phyloP scores from a whole-genome alignment of 345 rosid species.

The Dovyalis caffra region DNA sequence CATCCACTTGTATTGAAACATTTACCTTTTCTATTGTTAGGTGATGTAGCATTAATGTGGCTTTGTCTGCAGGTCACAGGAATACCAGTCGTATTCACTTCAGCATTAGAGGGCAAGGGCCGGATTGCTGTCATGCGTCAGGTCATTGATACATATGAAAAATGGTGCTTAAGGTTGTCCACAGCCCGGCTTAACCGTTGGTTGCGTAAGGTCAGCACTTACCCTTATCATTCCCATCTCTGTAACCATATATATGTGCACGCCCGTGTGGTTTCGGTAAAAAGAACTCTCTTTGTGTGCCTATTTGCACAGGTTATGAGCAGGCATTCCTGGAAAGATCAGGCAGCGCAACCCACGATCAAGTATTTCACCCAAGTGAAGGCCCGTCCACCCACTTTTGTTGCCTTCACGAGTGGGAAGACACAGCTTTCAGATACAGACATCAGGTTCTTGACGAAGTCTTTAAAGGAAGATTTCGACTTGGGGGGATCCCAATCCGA shows the following conservation, averaged over 20 bases:
- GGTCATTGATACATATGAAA: slow-evolving; percentile 67
- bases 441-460: slow-evolving; percentile 70
- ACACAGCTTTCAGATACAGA: slow-evolving; percentile 63
- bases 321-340: slow-evolving; percentile 95
- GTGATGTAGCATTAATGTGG: slow-evolving; percentile 6
- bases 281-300: neutral
- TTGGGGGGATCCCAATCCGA: slow-evolving; percentile 93
- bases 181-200: slow-evolving; percentile 92
- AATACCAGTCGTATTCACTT: slow-evolving; percentile 77
- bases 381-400: slow-evolving; percentile 97
- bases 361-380: slow-evolving; percentile 97
- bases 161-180: slow-evolving; percentile 89
- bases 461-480: slow-evolving; percentile 90
- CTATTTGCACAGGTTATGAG: slow-evolving; percentile 64
- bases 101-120: slow-evolving; percentile 91
- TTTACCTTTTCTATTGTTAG: neutral
- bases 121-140: slow-evolving; percentile 65
- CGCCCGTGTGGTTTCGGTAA: neutral
- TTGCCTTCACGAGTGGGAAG: slow-evolving; percentile 77
- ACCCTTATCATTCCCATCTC: neutral
- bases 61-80: slow-evolving; percentile 60
- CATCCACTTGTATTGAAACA: neutral
- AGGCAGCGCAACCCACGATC: slow-evolving; percentile 80
- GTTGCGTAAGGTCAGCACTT: slow-evolving; percentile 66
- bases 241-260: neutral